A percentile compares a stretch with the other conserved stretches of the same genome.
These are phyloP conservation scores for Colletotrichum salicis DNA, from an alignment of 2,329 filamentous ascomycete genomes.

Conservation along the genomic window DNA sequence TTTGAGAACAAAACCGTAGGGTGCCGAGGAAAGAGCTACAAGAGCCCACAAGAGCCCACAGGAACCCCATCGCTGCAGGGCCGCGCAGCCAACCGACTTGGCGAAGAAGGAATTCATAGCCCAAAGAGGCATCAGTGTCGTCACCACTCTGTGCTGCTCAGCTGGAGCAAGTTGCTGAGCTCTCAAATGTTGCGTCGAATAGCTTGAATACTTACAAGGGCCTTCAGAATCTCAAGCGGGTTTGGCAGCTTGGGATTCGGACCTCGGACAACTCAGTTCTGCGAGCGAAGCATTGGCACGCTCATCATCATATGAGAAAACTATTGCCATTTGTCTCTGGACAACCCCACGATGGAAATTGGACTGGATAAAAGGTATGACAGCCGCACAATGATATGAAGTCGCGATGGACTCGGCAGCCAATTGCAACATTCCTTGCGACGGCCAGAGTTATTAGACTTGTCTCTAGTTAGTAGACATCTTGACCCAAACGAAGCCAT, in stretches of 20 bases:
- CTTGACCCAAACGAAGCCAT: neutral
- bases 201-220: neutral
- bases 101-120: slow-evolving; percentile 25
- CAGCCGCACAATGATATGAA: slow-evolving; percentile 4
- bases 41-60: neutral
- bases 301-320: slow-evolving; percentile 25
- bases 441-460: slow-evolving; percentile 24
- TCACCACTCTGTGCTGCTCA: slow-evolving; percentile 22
- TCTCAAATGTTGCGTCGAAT: neutral
- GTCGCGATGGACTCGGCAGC: neutral
- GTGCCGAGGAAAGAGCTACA: neutral
- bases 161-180: neutral
- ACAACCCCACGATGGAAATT: neutral
- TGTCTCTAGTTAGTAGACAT: neutral
- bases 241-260: slow-evolving; percentile 1
- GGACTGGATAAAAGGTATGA: slow-evolving; percentile 9
- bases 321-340: neutral
- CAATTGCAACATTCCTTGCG: neutral
- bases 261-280: slow-evolving; percentile 32
- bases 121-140: slow-evolving; percentile 32
- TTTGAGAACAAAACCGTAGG: too few species aligned
- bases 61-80: slow-evolving; percentile 15
- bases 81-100: slow-evolving; percentile 23
- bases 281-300: slow-evolving; percentile 34
- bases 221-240: too few species aligned